phyloP scores from a whole-genome alignment of 2,329 filamentous ascomycete species.

The Talaromyces sp. region DNA sequence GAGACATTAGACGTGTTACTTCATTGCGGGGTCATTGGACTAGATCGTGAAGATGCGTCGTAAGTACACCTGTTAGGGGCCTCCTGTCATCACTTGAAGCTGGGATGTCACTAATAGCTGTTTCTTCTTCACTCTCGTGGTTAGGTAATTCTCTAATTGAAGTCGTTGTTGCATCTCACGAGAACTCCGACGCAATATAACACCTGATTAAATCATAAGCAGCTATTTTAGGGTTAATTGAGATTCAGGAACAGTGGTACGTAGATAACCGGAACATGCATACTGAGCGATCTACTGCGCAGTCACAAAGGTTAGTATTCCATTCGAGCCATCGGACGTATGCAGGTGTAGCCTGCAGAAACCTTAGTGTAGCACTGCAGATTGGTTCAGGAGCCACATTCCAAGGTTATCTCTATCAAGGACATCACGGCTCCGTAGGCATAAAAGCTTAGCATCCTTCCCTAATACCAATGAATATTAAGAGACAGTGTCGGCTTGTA shows the following conservation, averaged over 20 bases:
- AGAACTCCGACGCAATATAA: not conserved
- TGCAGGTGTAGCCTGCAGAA: no score
- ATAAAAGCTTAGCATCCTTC: not conserved
- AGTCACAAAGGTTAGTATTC: not conserved
- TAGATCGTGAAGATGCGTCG: not conserved
- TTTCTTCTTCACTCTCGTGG: not conserved
- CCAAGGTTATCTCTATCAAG: not conserved
- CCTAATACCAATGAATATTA: not conserved
- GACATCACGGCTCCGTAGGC: not conserved
- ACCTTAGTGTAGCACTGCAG: not conserved
- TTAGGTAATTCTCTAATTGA: not conserved
- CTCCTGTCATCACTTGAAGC: not conserved
- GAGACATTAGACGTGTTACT: not conserved
- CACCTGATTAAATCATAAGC: not conserved
- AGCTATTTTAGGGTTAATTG: no score
- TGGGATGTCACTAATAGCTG: not conserved
- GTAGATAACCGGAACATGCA: not conserved
- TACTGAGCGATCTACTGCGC: not conserved
- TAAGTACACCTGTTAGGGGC: not conserved
- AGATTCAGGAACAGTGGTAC: not conserved
- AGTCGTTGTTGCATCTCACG: not conserved
- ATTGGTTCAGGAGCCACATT: not conserved
- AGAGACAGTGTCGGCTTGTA: not conserved
- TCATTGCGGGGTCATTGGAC: not conserved
- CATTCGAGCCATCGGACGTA: not conserved